Evolutionary conservation across 768 basidiomycete genomes (phyloP), one percentile per base, ranked within the genome.

Genomic region (Suillus cothurnatus): DNA sequence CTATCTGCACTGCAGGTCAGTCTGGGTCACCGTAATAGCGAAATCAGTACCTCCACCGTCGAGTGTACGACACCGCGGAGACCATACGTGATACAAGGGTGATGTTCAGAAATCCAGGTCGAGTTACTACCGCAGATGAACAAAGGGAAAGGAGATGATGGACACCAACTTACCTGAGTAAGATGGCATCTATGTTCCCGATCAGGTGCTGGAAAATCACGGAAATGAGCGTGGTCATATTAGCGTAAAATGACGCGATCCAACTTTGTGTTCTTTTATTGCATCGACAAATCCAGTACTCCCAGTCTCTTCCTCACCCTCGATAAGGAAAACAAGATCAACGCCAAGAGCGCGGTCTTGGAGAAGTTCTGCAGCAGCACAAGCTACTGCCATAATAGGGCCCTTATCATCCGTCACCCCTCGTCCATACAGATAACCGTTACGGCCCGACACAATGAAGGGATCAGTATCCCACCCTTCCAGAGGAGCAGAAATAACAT

Each of bases 261-360:
- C 53, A 65, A 91, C 94, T 86, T 93, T 95, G 76, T 95, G 81
- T 63, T 81, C 84, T 63, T 79, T 71, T 12, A 98, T 91, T 2
- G 91, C 85, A n/a, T 92, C 86, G 45, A 80, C 84, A 71, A 99
- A 96, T 0, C 96, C 95, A 6, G 82, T 76, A 73, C 95, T 97
- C 1, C 97, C 97, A n/a, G 87, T 88, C 75, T 99, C 97, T 74
- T 97, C 97, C 74, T 99, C 97, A 0, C 97, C 97, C 77, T 99
- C 97, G 19, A 99, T 88, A 61, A 98, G 76, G 74, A 99, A 88
- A 6, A 98, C 88, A 1, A 99, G 74, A 72, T 99, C 97, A 0
- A 95, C 84, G 28, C 86, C 93, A 3, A 99, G 85, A 14, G 88
- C 85, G 1, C 94, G 83, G 15, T 82, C 80, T 32, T 87, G 81